These are phyloP conservation scores for Trametes maxima DNA, from an alignment of 768 basidiomycete species.

Conservation along the genomic window DNA sequence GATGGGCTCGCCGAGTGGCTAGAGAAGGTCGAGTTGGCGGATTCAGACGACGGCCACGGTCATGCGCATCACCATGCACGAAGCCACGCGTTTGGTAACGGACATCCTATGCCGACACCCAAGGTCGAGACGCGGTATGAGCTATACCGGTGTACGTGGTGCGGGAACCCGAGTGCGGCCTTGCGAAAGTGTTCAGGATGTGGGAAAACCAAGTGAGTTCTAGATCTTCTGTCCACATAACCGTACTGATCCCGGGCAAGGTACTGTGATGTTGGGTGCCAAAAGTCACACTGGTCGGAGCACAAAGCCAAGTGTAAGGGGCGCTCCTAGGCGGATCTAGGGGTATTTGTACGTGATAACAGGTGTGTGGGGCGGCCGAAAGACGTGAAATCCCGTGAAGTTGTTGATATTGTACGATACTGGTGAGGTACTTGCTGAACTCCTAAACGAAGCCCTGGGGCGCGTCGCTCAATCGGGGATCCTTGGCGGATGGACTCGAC, in stretches of 20 bases:
- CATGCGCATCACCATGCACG: not conserved
- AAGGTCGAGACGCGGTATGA: not conserved
- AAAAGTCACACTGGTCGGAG: conserved; percentile 40
- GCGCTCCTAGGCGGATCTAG: not conserved
- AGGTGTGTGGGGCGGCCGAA: too few species aligned
- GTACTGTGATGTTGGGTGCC: conserved; percentile 48
- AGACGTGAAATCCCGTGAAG: too few species aligned
- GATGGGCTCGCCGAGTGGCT: conserved; percentile 6
- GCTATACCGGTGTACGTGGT: conserved; percentile 54
- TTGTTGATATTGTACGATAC: not conserved
- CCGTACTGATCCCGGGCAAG: conserved; percentile 27
- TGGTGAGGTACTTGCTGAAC: not conserved
- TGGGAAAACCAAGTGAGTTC: conserved; percentile 40
- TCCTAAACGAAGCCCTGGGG: not conserved
- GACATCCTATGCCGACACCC: not conserved
- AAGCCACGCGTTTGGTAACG: not conserved
- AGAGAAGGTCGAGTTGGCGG: conserved; percentile 6
- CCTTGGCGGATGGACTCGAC: too few species aligned
- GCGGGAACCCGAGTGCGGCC: conserved; percentile 61
- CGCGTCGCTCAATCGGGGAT: not conserved
- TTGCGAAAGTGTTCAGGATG: conserved; percentile 50
- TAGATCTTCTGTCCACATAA: not conserved
- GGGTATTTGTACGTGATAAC: not conserved
- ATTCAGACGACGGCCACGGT: conserved; percentile 7
- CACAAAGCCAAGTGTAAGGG: conserved; percentile 37